These are phyloP conservation scores for Tephrocybe rancida DNA, from an alignment of 768 basidiomycete genomes.

Conservation along the genomic window DNA sequence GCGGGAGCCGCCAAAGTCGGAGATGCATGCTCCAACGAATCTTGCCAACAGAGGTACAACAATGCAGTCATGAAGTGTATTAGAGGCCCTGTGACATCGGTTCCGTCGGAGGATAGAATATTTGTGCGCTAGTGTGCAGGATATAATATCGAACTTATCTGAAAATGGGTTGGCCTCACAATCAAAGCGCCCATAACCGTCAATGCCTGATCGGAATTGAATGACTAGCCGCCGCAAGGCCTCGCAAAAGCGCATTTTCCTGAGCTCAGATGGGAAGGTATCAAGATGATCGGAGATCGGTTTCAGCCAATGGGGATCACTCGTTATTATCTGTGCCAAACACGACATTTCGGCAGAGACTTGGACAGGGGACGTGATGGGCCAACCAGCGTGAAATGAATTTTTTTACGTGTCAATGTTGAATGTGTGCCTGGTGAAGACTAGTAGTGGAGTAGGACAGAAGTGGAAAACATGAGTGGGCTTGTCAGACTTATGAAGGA, in stretches of 20 bases:
- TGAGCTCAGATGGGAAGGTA: constrained; percentile 9
- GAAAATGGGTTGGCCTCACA: constrained; percentile 11
- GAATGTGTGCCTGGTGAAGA: constrained; percentile 10
- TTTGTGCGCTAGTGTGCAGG: constrained; percentile 4
- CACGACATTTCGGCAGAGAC: constrained; percentile 8
- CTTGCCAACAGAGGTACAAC: not conserved
- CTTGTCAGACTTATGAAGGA: not conserved
- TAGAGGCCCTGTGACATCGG: constrained; percentile 6
- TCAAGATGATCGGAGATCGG: constrained; percentile 15
- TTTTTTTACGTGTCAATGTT: constrained; percentile 17
- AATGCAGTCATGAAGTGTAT: not conserved
- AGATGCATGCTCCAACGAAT: not conserved
- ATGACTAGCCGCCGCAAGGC: constrained; percentile 13
- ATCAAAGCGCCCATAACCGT: constrained; percentile 13
- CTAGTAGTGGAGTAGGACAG: not conserved
- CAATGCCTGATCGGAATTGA: constrained; percentile 18
- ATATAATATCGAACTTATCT: constrained; percentile 5
- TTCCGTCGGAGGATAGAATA: not conserved
- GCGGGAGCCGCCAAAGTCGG: constrained; percentile 14
- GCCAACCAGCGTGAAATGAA: not conserved
- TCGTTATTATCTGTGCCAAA: constrained; percentile 6
- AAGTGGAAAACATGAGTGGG: constrained; percentile 3
- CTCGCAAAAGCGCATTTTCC: constrained; percentile 7
- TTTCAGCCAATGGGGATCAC: constrained; percentile 17
- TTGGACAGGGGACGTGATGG: constrained; percentile 19